Percentiles rank a stretch among this genome's conserved stretches.
Evolutionary conservation across 148 eudicot genomes (phyloP).

Genomic region (Dysphania ambrosioides): DNA sequence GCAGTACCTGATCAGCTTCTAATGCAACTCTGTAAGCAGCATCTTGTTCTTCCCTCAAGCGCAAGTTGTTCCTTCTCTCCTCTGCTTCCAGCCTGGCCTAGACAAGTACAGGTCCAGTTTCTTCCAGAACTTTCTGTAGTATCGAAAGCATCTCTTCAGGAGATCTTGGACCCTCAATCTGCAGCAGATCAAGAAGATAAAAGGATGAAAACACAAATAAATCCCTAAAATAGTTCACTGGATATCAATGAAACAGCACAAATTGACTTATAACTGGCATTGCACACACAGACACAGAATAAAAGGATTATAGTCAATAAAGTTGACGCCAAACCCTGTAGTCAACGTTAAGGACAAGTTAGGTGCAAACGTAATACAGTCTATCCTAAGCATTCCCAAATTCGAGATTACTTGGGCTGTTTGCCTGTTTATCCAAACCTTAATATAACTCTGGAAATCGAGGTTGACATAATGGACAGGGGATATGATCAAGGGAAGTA

Average conservation of each 20-base stretch:
- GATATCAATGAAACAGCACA: not conserved
- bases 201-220: not conserved
- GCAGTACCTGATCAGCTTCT: slow-evolving; percentile 91
- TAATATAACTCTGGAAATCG: no score
- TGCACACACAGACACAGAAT: not conserved
- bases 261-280: not conserved
- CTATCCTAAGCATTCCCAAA: no score
- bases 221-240: not conserved
- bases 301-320: not conserved
- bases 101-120: slow-evolving; percentile 85
- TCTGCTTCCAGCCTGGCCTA: slow-evolving; percentile 94
- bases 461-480: no score
- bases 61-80: slow-evolving; percentile 75
- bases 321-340: no score
- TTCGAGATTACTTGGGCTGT: no score
- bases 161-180: slow-evolving; percentile 92
- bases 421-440: no score
- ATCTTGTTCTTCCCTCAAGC: slow-evolving; percentile 99
- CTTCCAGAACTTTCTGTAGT: slow-evolving; percentile 88
- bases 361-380: no score
- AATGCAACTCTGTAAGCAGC: slow-evolving; percentile 96
- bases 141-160: slow-evolving; percentile 74
- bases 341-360: no score
- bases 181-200: slow-evolving; percentile 15
- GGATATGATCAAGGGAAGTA: no score